Percentiles rank a stretch among this genome's conserved stretches.
phyloP scores from a whole-genome alignment of 352 stramenopile genomes.

The Albugo candida region DNA sequence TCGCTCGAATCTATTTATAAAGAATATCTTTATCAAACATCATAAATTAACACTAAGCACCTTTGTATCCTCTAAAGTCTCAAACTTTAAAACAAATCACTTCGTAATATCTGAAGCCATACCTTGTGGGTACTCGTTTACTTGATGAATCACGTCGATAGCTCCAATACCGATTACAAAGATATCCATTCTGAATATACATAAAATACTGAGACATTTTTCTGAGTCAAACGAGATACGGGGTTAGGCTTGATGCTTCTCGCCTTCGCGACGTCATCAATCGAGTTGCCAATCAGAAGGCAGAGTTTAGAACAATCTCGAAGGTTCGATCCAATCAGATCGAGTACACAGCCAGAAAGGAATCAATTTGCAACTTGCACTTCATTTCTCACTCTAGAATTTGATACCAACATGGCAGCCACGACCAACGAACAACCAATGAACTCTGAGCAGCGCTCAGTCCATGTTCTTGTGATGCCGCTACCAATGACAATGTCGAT shows the following conservation, averaged over 20 bases:
- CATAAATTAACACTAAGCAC: constrained; percentile 3
- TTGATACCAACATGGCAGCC: constrained; percentile 9
- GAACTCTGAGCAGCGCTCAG: constrained; percentile 8
- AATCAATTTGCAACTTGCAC: neutral
- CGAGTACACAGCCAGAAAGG: neutral
- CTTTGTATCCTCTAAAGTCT: constrained; percentile 30
- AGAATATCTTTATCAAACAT: neutral
- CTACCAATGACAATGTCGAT: constrained; percentile 38
- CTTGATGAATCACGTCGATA: constrained; percentile 47
- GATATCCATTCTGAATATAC: constrained; percentile 18
- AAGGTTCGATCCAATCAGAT: constrained; percentile 2
- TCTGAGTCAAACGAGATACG: neutral
- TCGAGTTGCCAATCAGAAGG: constrained; percentile 9
- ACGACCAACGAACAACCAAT: constrained; percentile 2
- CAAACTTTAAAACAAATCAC: neutral
- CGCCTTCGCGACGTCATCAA: constrained; percentile 4
- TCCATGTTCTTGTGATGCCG: constrained; percentile 12
- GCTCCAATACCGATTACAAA: constrained; percentile 49
- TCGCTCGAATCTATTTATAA: constrained; percentile 20
- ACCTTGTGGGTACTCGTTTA: constrained; percentile 37
- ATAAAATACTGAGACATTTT: neutral
- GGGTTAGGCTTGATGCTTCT: constrained; percentile 12
- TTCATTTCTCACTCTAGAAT: constrained; percentile 16
- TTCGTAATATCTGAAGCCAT: neutral
- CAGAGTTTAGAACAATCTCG: constrained; percentile 10